A percentile compares a stretch with the other conserved stretches of the same genome.
Evolutionary conservation across 2,329 filamentous ascomycete species (phyloP).

Genomic region (Penicillium sp.): DNA sequence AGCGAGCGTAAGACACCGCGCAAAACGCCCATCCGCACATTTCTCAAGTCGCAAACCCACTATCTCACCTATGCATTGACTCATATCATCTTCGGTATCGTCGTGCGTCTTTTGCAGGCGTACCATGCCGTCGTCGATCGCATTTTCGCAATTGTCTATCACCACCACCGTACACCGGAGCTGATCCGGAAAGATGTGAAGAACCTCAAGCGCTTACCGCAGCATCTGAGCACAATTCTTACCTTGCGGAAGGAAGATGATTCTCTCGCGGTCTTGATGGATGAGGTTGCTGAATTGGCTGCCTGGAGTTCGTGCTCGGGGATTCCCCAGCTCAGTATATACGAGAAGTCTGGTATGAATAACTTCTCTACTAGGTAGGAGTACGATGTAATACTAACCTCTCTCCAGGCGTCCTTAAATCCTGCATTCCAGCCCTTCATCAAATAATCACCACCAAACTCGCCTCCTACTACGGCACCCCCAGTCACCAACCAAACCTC

Average conservation of each 20-base stretch:
- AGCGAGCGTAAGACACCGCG: slow-evolving; percentile 26
- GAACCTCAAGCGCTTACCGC: slow-evolving; percentile 69
- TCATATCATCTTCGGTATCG: slow-evolving; percentile 82
- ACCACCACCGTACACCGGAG: slow-evolving; percentile 93
- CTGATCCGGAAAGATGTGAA: slow-evolving; percentile 86
- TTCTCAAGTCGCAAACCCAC: slow-evolving; percentile 45
- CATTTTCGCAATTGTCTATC: slow-evolving; percentile 77
- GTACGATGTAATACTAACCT: slow-evolving; percentile 1
- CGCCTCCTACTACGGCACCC: slow-evolving; percentile 78
- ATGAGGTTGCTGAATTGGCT: slow-evolving; percentile 85
- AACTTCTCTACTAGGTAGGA: neutral
- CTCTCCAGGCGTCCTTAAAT: slow-evolving; percentile 74
- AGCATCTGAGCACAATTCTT: slow-evolving; percentile 84
- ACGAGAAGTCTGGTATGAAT: slow-evolving; percentile 79
- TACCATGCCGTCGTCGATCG: slow-evolving; percentile 77
- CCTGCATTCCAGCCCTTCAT: slow-evolving; percentile 81
- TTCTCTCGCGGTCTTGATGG: slow-evolving; percentile 77
- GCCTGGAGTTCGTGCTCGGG: slow-evolving; percentile 91
- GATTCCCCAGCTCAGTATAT: slow-evolving; percentile 83
- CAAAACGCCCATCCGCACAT: slow-evolving; percentile 45
- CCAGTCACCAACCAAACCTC: slow-evolving; percentile 63
- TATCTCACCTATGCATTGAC: slow-evolving; percentile 46
- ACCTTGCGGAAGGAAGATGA: slow-evolving; percentile 68
- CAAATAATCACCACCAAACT: slow-evolving; percentile 75
- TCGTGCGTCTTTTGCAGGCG: slow-evolving; percentile 75